A percentile compares a stretch with the other conserved stretches of the same genome.
Evolutionary conservation across 805 yeast species (phyloP).

Genomic region (Ogataea nitratoaversa): DNA sequence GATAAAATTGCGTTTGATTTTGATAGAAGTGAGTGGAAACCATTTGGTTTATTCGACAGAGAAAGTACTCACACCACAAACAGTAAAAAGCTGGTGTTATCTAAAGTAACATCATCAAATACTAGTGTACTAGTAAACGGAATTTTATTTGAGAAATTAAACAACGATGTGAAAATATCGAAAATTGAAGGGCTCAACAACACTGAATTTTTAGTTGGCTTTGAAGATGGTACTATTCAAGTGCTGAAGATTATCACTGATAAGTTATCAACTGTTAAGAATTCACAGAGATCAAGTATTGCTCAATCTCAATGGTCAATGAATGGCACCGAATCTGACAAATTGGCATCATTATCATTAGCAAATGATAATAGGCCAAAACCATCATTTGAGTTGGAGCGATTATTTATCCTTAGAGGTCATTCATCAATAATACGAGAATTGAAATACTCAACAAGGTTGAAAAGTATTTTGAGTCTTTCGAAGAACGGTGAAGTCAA

Average conservation of each 20-base stretch:
- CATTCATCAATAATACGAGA: constrained; percentile 46
- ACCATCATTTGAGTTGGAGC: constrained; percentile 8
- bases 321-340: background rate
- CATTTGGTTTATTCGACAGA: constrained; percentile 26
- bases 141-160: constrained; percentile 39
- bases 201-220: constrained; percentile 43
- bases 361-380: too few species aligned
- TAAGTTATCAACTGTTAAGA: constrained; percentile 39
- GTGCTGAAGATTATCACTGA: constrained; percentile 24
- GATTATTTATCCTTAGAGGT: constrained; percentile 43
- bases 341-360: too few species aligned
- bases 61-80: background rate
- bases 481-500: constrained; percentile 52
- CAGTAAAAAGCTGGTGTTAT: constrained; percentile 1
- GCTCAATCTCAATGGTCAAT: constrained; percentile 13
- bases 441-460: constrained; percentile 48
- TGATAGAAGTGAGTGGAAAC: constrained; percentile 46
- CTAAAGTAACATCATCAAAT: constrained; percentile 8
- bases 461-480: constrained; percentile 49
- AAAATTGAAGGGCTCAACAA: constrained; percentile 38
- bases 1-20: constrained; percentile 41
- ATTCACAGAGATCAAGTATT: constrained; percentile 25
- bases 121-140: constrained; percentile 34
- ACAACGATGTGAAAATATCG: constrained; percentile 38
- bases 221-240: constrained; percentile 57